A percentile compares a stretch with the other conserved stretches of the same genome.
Conservation (phyloP, 2,329 filamentous ascomycete genomes). For the Pseudohalonectria lignicola region DNA sequence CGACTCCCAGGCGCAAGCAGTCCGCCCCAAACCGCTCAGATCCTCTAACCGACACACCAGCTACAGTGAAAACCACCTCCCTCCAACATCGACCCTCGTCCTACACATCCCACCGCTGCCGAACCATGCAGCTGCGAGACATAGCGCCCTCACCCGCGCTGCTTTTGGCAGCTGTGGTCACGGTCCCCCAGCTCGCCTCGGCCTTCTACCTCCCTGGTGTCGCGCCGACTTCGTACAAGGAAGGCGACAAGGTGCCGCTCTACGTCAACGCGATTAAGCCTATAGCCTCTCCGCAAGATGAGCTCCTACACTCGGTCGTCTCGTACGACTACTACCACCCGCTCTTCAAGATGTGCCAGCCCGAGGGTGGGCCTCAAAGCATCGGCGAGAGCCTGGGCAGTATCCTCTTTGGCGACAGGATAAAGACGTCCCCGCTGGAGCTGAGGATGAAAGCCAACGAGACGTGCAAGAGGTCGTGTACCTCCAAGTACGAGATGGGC, state of each 20-base stretch:
- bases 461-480: slow-evolving; percentile 73
- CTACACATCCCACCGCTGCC: too few relatives aligned
- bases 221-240: slow-evolving; percentile 83
- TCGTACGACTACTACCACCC: slow-evolving; percentile 94
- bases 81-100: too few relatives aligned
- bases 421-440: slow-evolving; percentile 89
- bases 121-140: slow-evolving; percentile 35
- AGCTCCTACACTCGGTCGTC: slow-evolving; percentile 80
- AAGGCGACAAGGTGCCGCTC: slow-evolving; percentile 69
- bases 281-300: slow-evolving; percentile 63
- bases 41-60: too few relatives aligned
- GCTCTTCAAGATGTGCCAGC: slow-evolving; percentile 79
- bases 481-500: slow-evolving; percentile 48
- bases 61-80: too few relatives aligned
- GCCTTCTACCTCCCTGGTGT: slow-evolving; percentile 96
- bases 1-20: too few relatives aligned
- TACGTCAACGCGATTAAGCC: slow-evolving; percentile 91
- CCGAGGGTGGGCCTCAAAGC: slow-evolving; percentile 63
- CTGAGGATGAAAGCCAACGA: slow-evolving; percentile 80
- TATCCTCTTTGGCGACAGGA: slow-evolving; percentile 94
- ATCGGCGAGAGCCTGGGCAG: slow-evolving; percentile 86
- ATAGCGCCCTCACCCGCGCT: slow-evolving; percentile 34
- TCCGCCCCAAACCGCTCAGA: too few relatives aligned
- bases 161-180: slow-evolving; percentile 37
- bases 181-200: slow-evolving; percentile 41